Evolutionary conservation across 441 rosid species (phyloP).

Genomic region (Hypseocharis bilobata): DNA sequence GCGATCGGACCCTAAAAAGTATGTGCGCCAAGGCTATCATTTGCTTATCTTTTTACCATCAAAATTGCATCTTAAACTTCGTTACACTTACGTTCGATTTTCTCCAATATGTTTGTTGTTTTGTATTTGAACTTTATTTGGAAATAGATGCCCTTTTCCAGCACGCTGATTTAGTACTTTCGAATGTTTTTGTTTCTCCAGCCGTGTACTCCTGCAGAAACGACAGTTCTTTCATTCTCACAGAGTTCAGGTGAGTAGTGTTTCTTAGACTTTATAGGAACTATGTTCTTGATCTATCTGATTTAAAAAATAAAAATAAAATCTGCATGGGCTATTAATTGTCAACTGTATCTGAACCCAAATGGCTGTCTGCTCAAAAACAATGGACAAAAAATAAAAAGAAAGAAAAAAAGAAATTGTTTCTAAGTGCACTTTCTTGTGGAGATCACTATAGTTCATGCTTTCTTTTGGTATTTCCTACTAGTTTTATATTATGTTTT

Average conservation of each 20-base stretch:
- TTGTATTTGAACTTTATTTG: too few species aligned
- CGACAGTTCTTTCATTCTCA: constrained; percentile 95
- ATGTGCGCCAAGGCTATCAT: constrained; percentile 8
- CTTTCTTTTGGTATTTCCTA: too few species aligned
- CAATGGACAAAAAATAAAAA: too few species aligned
- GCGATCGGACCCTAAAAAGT: constrained; percentile 39
- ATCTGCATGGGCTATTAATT: constrained; percentile 10
- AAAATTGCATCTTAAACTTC: background rate
- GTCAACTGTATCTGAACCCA: background rate
- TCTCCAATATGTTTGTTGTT: background rate
- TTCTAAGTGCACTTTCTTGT: background rate
- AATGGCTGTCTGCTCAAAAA: background rate
- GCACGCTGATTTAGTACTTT: background rate
- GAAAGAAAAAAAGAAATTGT: background rate
- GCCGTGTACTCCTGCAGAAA: constrained; percentile 43
- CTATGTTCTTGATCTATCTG: background rate
- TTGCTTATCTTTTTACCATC: background rate
- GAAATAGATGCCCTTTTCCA: too few species aligned
- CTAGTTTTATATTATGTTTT: background rate
- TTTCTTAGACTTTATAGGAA: background rate
- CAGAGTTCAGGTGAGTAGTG: constrained; percentile 45
- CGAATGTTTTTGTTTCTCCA: constrained; percentile 18
- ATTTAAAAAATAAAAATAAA: too few species aligned
- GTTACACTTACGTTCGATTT: background rate
- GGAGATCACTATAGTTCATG: background rate